Percentiles rank a stretch among this genome's conserved stretches.
These are phyloP conservation scores for Secale cereale DNA, from an alignment of 176 grass and related monocot species.

Conservation along the genomic window DNA sequence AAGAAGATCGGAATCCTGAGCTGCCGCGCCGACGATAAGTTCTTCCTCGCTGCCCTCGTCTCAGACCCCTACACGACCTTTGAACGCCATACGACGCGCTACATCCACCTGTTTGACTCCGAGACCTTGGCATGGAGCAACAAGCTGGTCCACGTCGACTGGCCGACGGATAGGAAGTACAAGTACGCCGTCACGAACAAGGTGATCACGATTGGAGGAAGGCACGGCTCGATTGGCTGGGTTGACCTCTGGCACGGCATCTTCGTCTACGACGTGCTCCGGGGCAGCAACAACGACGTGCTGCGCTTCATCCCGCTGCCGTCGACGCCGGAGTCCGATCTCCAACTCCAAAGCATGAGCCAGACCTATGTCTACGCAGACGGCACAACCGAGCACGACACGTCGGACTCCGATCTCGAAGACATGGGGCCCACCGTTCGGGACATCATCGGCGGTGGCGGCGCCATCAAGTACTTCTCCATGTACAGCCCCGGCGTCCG, in stretches of 20 bases:
- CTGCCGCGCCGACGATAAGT: neutral
- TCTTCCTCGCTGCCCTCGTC: neutral
- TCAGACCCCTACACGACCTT: neutral
- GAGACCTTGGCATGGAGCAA: neutral
- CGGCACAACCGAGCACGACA: too few species aligned
- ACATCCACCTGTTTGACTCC: neutral
- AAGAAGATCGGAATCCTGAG: neutral
- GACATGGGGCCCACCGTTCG: too few species aligned
- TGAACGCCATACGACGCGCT: neutral
- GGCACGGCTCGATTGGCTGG: neutral
- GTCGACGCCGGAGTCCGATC: neutral
- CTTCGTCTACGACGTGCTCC: neutral
- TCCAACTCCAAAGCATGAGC: neutral
- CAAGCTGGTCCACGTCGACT: neutral
- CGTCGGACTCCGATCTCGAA: too few species aligned
- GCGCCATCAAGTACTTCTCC: neutral
- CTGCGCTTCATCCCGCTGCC: neutral
- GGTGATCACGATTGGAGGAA: neutral
- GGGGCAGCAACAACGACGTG: neutral
- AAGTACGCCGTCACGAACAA: neutral
- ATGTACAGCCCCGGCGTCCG: neutral
- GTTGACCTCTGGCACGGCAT: neutral
- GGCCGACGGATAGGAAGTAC: neutral
- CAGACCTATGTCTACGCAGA: too few species aligned
- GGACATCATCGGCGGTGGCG: neutral